Base-by-base conservation (phyloP, 805 yeast species). In the Zygosaccharomyces gambellarensis region DNA sequence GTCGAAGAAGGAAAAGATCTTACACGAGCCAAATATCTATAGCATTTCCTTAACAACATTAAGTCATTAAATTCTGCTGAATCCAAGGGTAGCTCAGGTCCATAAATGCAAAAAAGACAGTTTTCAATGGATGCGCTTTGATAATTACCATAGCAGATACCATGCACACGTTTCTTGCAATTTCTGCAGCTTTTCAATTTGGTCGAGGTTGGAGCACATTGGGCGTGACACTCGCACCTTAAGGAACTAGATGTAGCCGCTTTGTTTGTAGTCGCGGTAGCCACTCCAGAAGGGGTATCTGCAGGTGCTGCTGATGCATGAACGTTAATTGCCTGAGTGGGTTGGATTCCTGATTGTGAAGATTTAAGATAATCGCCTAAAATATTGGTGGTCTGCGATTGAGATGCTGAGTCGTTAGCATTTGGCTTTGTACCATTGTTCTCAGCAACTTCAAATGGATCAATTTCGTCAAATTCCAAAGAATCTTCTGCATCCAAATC, bases 1-100 rank as follows among this genome's bases (percentile, higher is more conserved):
- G 59, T 23, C 36, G 57, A 46, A 32, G 51, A 14, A 27, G 57
- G 74, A 44, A 61, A 53, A 27, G 32, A 46, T 22, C 53, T 57
- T 14, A 43, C 48, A 25, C 58, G 58, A 1, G 52, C 51, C 14
- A 70, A 42, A 10, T 61, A 53, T 39, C 65, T 57, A 57, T 60
- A 70, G 17, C 71, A 52, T 46, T 65, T 69, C 51, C 80, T 66
- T 2, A 65, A 38, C 45, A 69, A 61, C 67, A 72, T 62, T 29
- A 75, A 51, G 12, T 65, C 56, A 25, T 55, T 46, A 39, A 71
- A 56, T 22, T 60, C 56, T 2, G 50, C 23, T 29, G 60, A 53
- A 1, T 57, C 38, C 2, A 45, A 34, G 19, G 61, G 56, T 4
- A 62, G 54, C 3, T 54, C 34, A 21, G 61, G 28, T 8, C 52